Evolutionary conservation across 192 early-diverging fungal species (phyloP).

Genomic region (Umbelopsis sp.): DNA sequence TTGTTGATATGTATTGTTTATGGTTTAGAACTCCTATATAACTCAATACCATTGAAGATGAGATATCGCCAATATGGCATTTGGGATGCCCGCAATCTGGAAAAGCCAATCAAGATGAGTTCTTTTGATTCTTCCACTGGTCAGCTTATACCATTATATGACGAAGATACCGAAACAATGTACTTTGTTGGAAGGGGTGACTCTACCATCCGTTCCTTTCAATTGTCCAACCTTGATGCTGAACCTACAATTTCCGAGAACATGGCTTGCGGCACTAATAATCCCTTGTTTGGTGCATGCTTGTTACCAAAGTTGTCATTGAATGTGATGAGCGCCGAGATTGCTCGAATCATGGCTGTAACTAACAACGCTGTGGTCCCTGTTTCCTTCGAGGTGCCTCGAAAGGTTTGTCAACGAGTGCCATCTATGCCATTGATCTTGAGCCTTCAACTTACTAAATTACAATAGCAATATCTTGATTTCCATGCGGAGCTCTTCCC

Average conservation of each 20-base stretch:
- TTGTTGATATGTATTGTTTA: too few relatives aligned
- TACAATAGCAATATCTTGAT: conserved; percentile 66
- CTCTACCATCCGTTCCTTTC: conserved; percentile 66
- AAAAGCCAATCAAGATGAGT: conserved; percentile 57
- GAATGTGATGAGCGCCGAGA: conserved; percentile 74
- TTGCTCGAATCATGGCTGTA: conserved; percentile 63
- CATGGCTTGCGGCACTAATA: conserved; percentile 46
- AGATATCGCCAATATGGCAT: conserved; percentile 70
- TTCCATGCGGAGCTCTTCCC: conserved; percentile 89
- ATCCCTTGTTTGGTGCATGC: conserved; percentile 57
- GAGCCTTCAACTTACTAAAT: neutral
- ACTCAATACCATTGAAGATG: conserved; percentile 33
- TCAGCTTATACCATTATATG: conserved; percentile 73
- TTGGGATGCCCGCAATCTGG: conserved; percentile 74
- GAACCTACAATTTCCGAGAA: conserved; percentile 51
- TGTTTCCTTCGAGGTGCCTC: conserved; percentile 67
- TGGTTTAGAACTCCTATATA: neutral
- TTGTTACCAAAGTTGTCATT: conserved; percentile 71
- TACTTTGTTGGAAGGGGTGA: conserved; percentile 77
- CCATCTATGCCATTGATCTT: neutral
- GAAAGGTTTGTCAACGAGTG: conserved; percentile 46
- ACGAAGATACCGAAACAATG: conserved; percentile 78
- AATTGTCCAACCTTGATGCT: conserved; percentile 45
- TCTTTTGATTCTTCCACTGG: conserved; percentile 72
- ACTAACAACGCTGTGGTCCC: conserved; percentile 68